A percentile compares a stretch with the other conserved stretches of the same genome.
phyloP scores from a whole-genome alignment of 768 basidiomycete genomes.

The Termitomyces sp. region DNA sequence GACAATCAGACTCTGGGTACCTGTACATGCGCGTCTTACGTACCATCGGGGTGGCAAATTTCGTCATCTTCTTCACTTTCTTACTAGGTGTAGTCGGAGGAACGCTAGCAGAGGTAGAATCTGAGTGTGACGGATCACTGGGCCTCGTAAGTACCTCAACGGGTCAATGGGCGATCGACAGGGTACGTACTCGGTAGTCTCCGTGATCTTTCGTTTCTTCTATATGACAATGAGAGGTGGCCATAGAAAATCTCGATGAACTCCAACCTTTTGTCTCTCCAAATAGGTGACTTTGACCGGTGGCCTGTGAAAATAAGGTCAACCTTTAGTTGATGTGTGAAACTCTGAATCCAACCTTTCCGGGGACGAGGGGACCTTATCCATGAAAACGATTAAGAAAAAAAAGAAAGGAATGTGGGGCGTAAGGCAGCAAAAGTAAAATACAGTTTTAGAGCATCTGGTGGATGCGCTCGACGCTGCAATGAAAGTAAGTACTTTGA shows the following conservation, averaged over 20 bases:
- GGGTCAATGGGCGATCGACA: constrained; percentile 1
- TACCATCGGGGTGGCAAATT: constrained; percentile 7
- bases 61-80: constrained; percentile 1
- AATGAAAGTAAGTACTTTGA: neutral
- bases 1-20: neutral
- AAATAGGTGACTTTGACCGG: constrained; percentile 31
- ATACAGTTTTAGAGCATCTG: constrained; percentile 1
- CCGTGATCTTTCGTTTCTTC: constrained; percentile 26
- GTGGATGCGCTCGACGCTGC: neutral
- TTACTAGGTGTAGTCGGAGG: neutral
- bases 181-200: constrained; percentile 18
- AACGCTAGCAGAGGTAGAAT: constrained; percentile 3
- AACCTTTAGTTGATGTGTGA: neutral
- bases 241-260: constrained; percentile 2
- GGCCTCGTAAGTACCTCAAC: constrained; percentile 2
- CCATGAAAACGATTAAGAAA: constrained; percentile 13
- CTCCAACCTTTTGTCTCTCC: constrained; percentile 33
- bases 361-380: constrained; percentile 13
- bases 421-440: constrained; percentile 1
- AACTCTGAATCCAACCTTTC: constrained; percentile 15
- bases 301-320: constrained; percentile 13
- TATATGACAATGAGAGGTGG: constrained; percentile 18
- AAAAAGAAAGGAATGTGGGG: constrained; percentile 19
- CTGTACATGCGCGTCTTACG: neutral
- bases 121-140: constrained; percentile 15